Evolutionary conservation across 2,329 filamentous ascomycete species (phyloP).

Genomic region (Aspergillus pseudoglaucus): DNA sequence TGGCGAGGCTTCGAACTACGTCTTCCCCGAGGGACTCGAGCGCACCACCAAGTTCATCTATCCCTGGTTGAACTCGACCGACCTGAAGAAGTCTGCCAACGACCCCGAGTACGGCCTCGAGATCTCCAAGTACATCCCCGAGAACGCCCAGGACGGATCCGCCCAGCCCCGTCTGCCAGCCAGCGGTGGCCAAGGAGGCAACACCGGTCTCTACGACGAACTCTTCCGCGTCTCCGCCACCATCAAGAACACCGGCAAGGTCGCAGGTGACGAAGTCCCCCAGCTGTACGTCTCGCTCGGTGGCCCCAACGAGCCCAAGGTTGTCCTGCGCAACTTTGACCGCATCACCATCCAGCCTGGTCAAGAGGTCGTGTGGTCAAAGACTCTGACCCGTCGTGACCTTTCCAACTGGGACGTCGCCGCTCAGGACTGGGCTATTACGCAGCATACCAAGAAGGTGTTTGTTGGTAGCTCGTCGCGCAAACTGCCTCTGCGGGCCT

Average conservation of each 20-base stretch:
- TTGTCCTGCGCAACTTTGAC: conserved; percentile 73
- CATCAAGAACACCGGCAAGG: conserved; percentile 46
- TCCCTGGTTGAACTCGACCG: conserved; percentile 57
- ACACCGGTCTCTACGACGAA: conserved; percentile 48
- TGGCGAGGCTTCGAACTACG: conserved; percentile 46
- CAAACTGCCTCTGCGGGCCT: conserved; percentile 46
- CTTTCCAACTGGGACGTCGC: conserved; percentile 77
- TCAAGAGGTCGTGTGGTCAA: conserved; percentile 58
- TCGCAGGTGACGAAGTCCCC: conserved; percentile 47
- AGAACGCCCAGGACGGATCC: conserved; percentile 45
- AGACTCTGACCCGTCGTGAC: conserved; percentile 69
- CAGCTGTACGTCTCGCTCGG: conserved; percentile 71
- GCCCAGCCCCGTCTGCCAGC: conserved; percentile 53
- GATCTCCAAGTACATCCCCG: conserved; percentile 45
- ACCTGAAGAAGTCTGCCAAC: conserved; percentile 45
- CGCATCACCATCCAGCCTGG: conserved; percentile 66
- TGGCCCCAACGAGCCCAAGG: conserved; percentile 61
- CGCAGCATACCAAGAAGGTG: conserved; percentile 51
- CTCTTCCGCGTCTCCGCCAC: conserved; percentile 45
- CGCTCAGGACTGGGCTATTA: conserved; percentile 76
- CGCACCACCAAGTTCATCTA: conserved; percentile 54
- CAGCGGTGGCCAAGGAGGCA: conserved; percentile 54
- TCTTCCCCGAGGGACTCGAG: conserved; percentile 50
- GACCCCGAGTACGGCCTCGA: conserved; percentile 51
- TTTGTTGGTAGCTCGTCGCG: conserved; percentile 56